A percentile compares a stretch with the other conserved stretches of the same genome.
Conservation (phyloP, 73 alveolate genomes). For the Paraurostyla sp. region DNA sequence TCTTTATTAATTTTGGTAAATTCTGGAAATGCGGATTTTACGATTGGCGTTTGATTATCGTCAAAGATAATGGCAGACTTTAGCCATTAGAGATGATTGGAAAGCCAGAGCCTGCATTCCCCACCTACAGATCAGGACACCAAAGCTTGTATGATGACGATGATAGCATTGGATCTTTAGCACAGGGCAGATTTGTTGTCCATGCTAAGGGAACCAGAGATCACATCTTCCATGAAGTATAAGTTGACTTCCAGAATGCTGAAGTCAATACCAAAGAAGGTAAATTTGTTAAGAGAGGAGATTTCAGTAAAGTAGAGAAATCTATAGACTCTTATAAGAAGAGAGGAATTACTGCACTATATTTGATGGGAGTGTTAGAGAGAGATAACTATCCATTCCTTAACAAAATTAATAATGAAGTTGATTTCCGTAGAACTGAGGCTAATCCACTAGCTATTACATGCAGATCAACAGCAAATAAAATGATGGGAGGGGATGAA, state of each 20-base stretch:
- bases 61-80: conserved; percentile 76
- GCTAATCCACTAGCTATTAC: conserved; percentile 96
- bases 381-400: conserved; percentile 90
- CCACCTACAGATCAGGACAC: not conserved
- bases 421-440: conserved; percentile 83
- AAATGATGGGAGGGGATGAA: conserved; percentile 96
- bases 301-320: conserved; percentile 85
- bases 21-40: conserved; percentile 98
- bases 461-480: conserved; percentile 88
- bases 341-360: conserved; percentile 91
- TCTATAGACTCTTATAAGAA: conserved; percentile 80
- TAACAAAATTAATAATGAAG: conserved; percentile 70
- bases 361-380: conserved; percentile 97
- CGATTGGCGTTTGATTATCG: conserved; percentile 95
- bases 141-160: conserved; percentile 26
- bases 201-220: conserved; percentile 92
- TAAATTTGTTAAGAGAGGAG: conserved; percentile 88
- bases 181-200: conserved; percentile 96
- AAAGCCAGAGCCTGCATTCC: conserved; percentile 48
- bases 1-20: conserved; percentile 84
- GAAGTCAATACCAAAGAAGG: conserved; percentile 88
- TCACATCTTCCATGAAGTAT: conserved; percentile 93
- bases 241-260: conserved; percentile 94
- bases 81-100: conserved; percentile 70
- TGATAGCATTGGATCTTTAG: conserved; percentile 79